A percentile compares a stretch with the other conserved stretches of the same genome.
Conservation (phyloP, 2,329 filamentous ascomycete genomes). For the Cercospora sesami region DNA sequence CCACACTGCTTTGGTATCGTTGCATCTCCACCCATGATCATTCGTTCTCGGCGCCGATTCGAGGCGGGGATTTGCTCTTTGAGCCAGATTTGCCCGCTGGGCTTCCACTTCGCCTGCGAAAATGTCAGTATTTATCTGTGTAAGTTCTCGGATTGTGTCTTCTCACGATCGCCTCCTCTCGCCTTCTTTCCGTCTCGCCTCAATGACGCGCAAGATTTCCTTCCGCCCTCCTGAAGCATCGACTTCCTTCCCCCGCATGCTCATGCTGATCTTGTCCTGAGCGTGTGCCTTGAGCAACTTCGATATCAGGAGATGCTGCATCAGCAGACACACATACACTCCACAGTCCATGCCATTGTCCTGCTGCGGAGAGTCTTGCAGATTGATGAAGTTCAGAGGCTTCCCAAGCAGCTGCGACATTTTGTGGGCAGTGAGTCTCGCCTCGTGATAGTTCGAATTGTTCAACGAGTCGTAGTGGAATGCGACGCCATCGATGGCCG, state of each 20-base stretch:
- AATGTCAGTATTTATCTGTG: not conserved
- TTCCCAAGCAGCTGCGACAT: conserved; percentile 67
- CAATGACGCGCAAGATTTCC: conserved; percentile 88
- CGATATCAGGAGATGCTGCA: conserved; percentile 89
- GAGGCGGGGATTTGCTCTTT: conserved; percentile 29
- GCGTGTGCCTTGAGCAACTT: conserved; percentile 76
- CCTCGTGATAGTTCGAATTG: conserved; percentile 73
- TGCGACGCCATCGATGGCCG: conserved; percentile 80
- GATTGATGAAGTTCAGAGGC: conserved; percentile 71
- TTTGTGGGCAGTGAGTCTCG: conserved; percentile 66
- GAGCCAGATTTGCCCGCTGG: conserved; percentile 23
- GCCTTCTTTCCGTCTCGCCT: conserved; percentile 81
- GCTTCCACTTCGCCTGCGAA: conserved; percentile 27
- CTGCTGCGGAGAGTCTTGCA: conserved; percentile 85
- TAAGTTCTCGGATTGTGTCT: not conserved
- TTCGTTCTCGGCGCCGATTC: conserved; percentile 35
- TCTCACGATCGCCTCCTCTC: conserved; percentile 79
- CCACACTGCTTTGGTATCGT: conserved; percentile 1
- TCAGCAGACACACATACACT: conserved; percentile 91
- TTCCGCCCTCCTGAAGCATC: conserved; percentile 79
- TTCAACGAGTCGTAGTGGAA: conserved; percentile 95
- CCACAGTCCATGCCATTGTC: conserved; percentile 92
- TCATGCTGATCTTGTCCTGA: conserved; percentile 89
- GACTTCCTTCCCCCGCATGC: conserved; percentile 79
- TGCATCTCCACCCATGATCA: not conserved